Base-by-base conservation (phyloP, 2,329 filamentous ascomycete genomes). In the Stemphylium vesicarium region DNA sequence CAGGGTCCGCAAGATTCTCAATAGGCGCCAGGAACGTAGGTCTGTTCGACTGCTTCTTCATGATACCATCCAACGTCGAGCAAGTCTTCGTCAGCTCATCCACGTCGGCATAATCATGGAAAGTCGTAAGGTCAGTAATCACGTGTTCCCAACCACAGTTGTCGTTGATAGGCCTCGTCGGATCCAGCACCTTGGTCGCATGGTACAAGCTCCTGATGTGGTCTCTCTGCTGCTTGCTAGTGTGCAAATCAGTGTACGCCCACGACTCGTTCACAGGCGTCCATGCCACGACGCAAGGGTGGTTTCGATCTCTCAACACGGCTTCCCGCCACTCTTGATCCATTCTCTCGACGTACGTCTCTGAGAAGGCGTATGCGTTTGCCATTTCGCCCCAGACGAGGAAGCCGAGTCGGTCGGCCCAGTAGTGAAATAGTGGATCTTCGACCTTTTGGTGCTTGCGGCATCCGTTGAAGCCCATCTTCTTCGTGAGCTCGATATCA, bases 141-240 rank as follows among this genome's bases (percentile, higher is more conserved):
- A 89, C 85, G 59, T 89, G 86, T 65, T 89, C 86, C 87, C 87
- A 89, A 31, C 87, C 87, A 60, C 87, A 89, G 71, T 90, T 89
- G 70, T 89, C 87, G 65, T 89, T 90, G 65, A 90, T 80, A 13
- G 85, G 85, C 5, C 87, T 77, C 0, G 83, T 88, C 1, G 84
- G 79, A 59, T 90, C 87, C 2, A 89, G 78, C 0, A 80, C 80
- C 80, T 88, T 89, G 9, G 87, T 89, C 53, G 83, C 69, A 63
- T 85, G 85, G 68, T 89, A 89, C 2, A 89, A 78, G 13, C 82
- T 79, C 16, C 85, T 82, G 42, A 89, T 81, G 63, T 89, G 87
- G 64, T 88, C 83, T 12, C 86, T 80, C 71, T 90, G 86, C 51
- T 83, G 79, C 6, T 80, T 75, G 50, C 79, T 82, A 41, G 82